Conservation (phyloP, 2,329 filamentous ascomycete species). For the Apiospora saccharicola region DNA sequence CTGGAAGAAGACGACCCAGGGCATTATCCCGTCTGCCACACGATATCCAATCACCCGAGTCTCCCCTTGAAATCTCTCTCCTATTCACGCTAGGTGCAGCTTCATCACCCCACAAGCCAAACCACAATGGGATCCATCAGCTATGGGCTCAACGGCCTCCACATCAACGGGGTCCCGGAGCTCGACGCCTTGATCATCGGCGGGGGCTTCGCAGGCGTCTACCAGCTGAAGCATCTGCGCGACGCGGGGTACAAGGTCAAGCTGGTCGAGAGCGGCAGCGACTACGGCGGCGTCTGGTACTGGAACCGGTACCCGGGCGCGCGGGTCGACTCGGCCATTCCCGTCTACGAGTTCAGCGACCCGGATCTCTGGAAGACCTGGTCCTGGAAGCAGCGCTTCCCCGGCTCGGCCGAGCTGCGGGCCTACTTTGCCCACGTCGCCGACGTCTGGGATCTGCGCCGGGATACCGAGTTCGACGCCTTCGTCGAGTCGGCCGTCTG, state of each 20-base stretch:
- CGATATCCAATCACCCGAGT: neutral
- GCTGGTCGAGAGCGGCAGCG: constrained; percentile 46
- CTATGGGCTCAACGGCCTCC: neutral
- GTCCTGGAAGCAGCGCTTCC: constrained; percentile 52
- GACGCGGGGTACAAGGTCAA: constrained; percentile 45
- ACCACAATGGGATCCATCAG: neutral
- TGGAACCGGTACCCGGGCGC: constrained; percentile 54
- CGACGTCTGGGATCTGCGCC: constrained; percentile 50
- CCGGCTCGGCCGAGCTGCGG: constrained; percentile 48
- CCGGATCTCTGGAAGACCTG: constrained; percentile 52
- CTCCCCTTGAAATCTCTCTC: neutral
- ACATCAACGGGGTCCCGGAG: constrained; percentile 27
- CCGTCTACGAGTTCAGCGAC: constrained; percentile 45
- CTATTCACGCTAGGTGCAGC: neutral
- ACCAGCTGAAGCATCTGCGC: constrained; percentile 46
- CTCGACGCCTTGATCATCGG: constrained; percentile 50
- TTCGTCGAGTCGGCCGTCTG: constrained; percentile 51
- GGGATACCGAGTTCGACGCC: constrained; percentile 53
- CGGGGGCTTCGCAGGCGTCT: constrained; percentile 46
- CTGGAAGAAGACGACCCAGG: neutral
- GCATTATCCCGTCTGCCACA: neutral
- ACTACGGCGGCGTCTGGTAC: constrained; percentile 53
- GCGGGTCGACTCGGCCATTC: constrained; percentile 46
- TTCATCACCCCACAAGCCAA: neutral
- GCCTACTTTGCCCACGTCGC: constrained; percentile 57